A percentile compares a stretch with the other conserved stretches of the same genome.
These are phyloP conservation scores for Hydrangea macrophylla DNA, from an alignment of 148 eudicot species.

Conservation along the genomic window DNA sequence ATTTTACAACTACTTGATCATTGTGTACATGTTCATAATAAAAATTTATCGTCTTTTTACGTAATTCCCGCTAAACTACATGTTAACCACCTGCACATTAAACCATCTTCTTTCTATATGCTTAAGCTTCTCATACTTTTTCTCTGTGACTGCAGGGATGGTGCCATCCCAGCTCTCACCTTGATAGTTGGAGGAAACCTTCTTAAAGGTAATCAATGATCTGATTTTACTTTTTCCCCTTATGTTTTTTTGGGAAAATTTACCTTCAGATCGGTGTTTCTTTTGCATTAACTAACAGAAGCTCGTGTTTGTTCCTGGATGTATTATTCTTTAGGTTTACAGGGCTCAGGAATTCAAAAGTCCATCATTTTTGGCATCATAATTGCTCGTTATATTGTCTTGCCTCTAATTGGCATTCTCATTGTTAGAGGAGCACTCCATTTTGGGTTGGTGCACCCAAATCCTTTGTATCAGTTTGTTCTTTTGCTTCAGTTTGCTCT, in stretches of 20 bases:
- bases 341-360: conserved; percentile 43
- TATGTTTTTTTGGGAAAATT: background rate
- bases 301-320: background rate
- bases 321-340: conserved; percentile 41
- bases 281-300: background rate
- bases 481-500: conserved; percentile 76
- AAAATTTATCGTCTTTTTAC: background rate
- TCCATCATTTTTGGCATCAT: conserved; percentile 49
- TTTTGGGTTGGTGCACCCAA: conserved; percentile 40
- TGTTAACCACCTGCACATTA: background rate
- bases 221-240: background rate
- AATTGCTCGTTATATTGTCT: conserved; percentile 46
- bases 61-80: background rate
- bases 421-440: conserved; percentile 50
- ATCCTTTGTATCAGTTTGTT: conserved; percentile 67
- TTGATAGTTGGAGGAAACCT: conserved; percentile 83
- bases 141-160: conserved; percentile 53
- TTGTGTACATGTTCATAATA: background rate
- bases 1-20: background rate
- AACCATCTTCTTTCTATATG: background rate
- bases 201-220: conserved; percentile 47
- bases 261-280: background rate
- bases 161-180: conserved; percentile 71
- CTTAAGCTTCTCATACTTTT: background rate
- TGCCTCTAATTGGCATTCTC: conserved; percentile 60